Evolutionary conservation across 2,329 filamentous ascomycete species (phyloP), one percentile per base, ranked within the genome.

Genomic region (Stemphylium vesicarium): DNA sequence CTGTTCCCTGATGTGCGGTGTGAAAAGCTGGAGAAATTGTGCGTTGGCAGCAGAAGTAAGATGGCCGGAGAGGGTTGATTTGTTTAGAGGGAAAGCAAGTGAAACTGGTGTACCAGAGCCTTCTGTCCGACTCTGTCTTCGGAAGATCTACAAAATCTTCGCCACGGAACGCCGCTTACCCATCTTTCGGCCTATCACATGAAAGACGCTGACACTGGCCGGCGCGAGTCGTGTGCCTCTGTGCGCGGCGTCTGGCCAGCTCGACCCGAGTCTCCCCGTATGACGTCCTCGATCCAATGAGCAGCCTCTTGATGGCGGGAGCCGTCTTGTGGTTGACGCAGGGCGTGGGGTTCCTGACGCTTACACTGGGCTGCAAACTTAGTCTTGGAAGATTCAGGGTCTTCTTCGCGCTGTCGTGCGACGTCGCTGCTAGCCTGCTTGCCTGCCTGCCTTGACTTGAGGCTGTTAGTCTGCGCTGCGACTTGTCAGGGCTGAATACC

Each of bases 211-310:
- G 39, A 31, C 49, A 51, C 35, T 41, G 37, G 42, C 37, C 36
- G 16, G 43, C 40, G 20, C 42, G 44, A 36, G 56, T 57, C 50
- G 57, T 56, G 58, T 62, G 59, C 62, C 47, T 29, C 26, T 10
- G 8, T 10, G 26, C 1, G 26, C 26, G 26, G 26, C 54, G 40
- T 38, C 44, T 57, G 26, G 59, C 53, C 52, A 40, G 18, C 22
- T 20, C 39, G 37, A 33, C 46, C 64, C 63, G 64, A 59, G 11
- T 63, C 53, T 52, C 36, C 42, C 63, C 63, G 64, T 49, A 64
- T 67, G 64, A 67, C 63, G 63, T 63, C 31, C 31, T 22, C 15
- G 16, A 29, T 18, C 53, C 37, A 44, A 31, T 45, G 16, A 24
- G 39, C 41, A 16, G 26, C 41, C 26, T 32, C 9, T 26, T 35